Percentiles rank a stretch among this genome's conserved stretches.
These are phyloP conservation scores for Botrytis deweyae DNA, from an alignment of 2,329 filamentous ascomycete species.

Conservation along the genomic window DNA sequence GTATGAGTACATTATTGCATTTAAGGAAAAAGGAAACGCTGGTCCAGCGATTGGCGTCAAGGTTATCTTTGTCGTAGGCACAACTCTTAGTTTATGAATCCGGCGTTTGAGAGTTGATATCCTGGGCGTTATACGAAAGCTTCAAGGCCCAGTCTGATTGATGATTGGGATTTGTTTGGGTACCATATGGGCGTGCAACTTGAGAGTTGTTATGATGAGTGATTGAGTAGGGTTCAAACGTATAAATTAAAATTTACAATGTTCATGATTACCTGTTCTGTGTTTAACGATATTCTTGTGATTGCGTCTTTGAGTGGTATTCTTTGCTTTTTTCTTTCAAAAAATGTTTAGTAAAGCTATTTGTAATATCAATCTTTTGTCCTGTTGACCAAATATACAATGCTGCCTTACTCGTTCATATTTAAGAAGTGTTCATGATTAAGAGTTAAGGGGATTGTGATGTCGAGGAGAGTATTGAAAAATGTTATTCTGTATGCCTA, in stretches of 20 bases:
- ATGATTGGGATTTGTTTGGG: constrained; percentile 2
- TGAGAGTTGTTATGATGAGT: background rate
- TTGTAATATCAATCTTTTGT: background rate
- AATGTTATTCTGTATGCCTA: background rate
- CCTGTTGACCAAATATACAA: background rate
- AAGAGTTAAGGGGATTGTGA: background rate
- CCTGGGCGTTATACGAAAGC: constrained; percentile 9
- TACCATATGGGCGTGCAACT: background rate
- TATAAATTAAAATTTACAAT: constrained; percentile 2
- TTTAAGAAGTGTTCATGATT: background rate
- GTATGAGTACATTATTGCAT: constrained; percentile 18
- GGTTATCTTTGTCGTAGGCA: background rate
- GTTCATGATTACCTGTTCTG: background rate
- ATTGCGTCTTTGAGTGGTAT: background rate
- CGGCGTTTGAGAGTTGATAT: constrained; percentile 18
- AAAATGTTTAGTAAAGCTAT: background rate
- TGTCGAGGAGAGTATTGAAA: background rate
- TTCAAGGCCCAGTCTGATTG: background rate
- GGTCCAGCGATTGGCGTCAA: constrained; percentile 12
- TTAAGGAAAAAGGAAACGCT: constrained; percentile 8
- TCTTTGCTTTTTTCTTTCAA: background rate
- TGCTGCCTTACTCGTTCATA: background rate
- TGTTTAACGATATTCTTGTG: background rate
- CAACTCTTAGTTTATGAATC: constrained; percentile 12
- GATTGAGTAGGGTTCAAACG: background rate